Conservation (phyloP, 106 monocot species). For the Xerophyta viscosa region DNA sequence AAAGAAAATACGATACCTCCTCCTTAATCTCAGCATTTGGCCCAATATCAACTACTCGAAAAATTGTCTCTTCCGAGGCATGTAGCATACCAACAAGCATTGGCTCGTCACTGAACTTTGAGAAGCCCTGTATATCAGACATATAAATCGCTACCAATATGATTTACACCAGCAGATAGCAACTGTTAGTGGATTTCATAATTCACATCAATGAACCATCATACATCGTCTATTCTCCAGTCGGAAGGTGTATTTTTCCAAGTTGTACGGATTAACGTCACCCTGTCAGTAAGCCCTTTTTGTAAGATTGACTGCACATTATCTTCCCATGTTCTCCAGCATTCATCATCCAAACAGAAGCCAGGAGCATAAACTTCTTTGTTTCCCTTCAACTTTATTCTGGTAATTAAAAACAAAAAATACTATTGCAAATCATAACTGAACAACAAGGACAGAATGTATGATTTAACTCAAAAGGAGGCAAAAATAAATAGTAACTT, state of each 20-base stretch:
- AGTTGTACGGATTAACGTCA: conserved; percentile 50
- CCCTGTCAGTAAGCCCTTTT: conserved; percentile 69
- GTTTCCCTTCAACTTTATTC: conserved; percentile 68
- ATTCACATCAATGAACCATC: no score
- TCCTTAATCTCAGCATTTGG: conserved; percentile 71
- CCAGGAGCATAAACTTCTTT: conserved; percentile 19
- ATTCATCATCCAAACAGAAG: conserved; percentile 77
- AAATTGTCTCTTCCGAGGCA: conserved; percentile 55
- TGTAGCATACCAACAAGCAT: conserved; percentile 62
- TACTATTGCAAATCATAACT: no score
- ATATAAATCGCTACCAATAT: no score
- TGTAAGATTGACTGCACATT: conserved; percentile 46
- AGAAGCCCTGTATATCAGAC: conserved; percentile 56
- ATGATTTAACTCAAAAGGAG: no score
- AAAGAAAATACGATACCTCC: no score
- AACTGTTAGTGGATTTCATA: no score
- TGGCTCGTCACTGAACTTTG: conserved; percentile 57
- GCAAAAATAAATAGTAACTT: no score
- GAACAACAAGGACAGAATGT: no score
- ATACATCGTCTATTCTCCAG: conserved; percentile 81
- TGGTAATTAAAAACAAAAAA: conserved; percentile 21
- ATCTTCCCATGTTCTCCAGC: conserved; percentile 58
- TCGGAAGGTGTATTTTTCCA: conserved; percentile 63
- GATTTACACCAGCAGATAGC: no score
- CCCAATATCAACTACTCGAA: conserved; percentile 70